phyloP scores from a whole-genome alignment of 2,329 filamentous ascomycete genomes.

The Talaromyces albobiverticillius region DNA sequence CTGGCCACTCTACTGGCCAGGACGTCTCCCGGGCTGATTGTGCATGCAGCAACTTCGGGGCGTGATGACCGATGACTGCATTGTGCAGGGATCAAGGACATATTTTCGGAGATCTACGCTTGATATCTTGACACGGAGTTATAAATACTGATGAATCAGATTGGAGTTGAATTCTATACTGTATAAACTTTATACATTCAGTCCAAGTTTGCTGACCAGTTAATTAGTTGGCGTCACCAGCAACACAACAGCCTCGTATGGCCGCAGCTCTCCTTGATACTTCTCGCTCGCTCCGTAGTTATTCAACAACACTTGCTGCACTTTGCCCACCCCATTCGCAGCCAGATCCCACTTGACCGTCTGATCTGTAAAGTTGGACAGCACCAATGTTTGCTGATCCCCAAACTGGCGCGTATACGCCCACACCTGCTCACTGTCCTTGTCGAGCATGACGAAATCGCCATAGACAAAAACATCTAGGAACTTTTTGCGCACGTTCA shows the following conservation, averaged over 20 bases:
- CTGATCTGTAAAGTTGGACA: constrained; percentile 35
- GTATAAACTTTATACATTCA: no score
- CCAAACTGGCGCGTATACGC: constrained; percentile 50
- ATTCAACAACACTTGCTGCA: constrained; percentile 30
- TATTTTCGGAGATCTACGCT: no score
- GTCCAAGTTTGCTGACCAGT: no score
- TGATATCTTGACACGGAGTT: no score
- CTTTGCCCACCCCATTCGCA: constrained; percentile 24
- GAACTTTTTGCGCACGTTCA: constrained; percentile 60
- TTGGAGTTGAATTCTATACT: no score
- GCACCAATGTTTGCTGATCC: constrained; percentile 31
- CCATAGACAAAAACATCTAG: constrained; percentile 67
- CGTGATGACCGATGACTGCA: no score
- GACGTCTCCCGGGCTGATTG: no score
- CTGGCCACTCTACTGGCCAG: no score
- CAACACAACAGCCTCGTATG: constrained; percentile 32
- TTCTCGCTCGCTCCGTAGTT: constrained; percentile 27
- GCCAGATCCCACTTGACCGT: constrained; percentile 30
- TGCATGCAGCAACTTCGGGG: no score
- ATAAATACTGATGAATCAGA: no score
- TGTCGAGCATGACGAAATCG: constrained; percentile 56
- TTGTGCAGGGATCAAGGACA: no score
- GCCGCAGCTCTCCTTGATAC: constrained; percentile 24
- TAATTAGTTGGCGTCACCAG: constrained; percentile 20
- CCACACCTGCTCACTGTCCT: constrained; percentile 54